Conservation (phyloP, 345 rosid genomes). For the Schrenkiella parvula region DNA sequence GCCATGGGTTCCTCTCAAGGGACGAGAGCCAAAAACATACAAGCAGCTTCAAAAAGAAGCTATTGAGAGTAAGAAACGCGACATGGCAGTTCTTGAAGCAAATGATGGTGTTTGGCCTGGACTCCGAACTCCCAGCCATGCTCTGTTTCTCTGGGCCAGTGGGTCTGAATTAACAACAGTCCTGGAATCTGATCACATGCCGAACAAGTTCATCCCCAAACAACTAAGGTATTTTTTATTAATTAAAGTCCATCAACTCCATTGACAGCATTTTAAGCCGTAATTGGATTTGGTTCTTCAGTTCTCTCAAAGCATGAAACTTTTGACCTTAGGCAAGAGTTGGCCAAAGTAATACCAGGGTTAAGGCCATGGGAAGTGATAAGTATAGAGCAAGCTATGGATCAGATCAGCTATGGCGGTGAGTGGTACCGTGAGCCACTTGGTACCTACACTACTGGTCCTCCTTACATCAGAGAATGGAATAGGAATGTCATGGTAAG, state of each 20-base stretch:
- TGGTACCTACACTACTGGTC: slow-evolving; percentile 67
- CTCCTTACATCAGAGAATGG: slow-evolving; percentile 73
- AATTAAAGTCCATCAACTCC: neutral
- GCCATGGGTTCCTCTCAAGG: slow-evolving; percentile 87
- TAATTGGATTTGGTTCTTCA: neutral
- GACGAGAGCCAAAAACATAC: slow-evolving; percentile 64
- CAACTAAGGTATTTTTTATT: slow-evolving; percentile 55
- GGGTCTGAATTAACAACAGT: slow-evolving; percentile 73
- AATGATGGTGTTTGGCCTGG: slow-evolving; percentile 94
- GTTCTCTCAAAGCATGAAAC: neutral
- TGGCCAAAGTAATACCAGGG: slow-evolving; percentile 73
- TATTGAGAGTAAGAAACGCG: slow-evolving; percentile 70
- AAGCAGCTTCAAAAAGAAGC: slow-evolving; percentile 87
- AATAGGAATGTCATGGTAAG: slow-evolving; percentile 57
- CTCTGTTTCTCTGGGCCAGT: slow-evolving; percentile 93
- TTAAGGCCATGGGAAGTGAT: slow-evolving; percentile 98
- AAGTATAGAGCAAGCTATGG: slow-evolving; percentile 94
- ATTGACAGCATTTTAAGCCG: neutral
- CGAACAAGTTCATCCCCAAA: slow-evolving; percentile 87
- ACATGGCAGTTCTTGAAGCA: slow-evolving; percentile 81
- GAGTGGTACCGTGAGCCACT: slow-evolving; percentile 90
- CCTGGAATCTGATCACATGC: slow-evolving; percentile 87
- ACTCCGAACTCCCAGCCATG: slow-evolving; percentile 75
- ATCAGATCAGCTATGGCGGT: slow-evolving; percentile 75
- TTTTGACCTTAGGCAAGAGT: slow-evolving; percentile 42